Evolutionary conservation across 2,329 filamentous ascomycete species (phyloP).

Genomic region (Diplodia intermedia): DNA sequence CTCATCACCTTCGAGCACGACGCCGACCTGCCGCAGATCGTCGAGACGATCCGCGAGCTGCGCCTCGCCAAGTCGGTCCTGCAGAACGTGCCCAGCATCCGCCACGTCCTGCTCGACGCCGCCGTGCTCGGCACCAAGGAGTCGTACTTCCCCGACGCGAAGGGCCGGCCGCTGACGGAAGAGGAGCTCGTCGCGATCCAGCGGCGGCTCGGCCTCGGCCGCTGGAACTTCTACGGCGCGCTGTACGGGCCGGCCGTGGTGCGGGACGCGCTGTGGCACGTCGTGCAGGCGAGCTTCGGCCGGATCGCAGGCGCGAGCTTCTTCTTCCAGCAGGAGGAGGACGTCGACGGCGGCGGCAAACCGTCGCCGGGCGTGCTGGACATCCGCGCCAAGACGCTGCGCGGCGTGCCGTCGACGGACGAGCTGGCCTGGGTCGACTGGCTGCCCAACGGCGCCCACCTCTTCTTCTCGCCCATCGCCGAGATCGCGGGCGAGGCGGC

Average conservation of each 20-base stretch:
- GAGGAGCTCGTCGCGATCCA: conserved; percentile 53
- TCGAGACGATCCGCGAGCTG: conserved; percentile 59
- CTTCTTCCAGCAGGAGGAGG: conserved; percentile 41
- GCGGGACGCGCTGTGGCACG: conserved; percentile 44
- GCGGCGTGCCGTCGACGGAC: conserved; percentile 42
- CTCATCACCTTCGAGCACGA: conserved; percentile 57
- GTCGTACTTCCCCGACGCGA: conserved; percentile 36
- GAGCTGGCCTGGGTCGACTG: conserved; percentile 50
- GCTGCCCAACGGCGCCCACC: conserved; percentile 54
- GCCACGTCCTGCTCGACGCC: conserved; percentile 52
- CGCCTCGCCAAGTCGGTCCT: conserved; percentile 47
- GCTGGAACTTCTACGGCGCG: conserved; percentile 59
- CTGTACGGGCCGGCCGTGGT: conserved; percentile 38
- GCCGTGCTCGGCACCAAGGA: conserved; percentile 50
- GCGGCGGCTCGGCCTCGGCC: conserved; percentile 49
- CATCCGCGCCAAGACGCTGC: conserved; percentile 36
- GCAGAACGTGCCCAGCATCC: conserved; percentile 54
- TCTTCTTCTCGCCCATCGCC: conserved; percentile 55
- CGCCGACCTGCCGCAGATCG: conserved; percentile 56
- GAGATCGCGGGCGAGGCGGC: conserved; percentile 54
- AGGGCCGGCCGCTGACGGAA: conserved; percentile 47
- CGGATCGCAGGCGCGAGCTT: conserved; percentile 44
- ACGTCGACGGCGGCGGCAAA: conserved; percentile 39
- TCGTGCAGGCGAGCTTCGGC: conserved; percentile 47
- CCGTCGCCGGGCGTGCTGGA: conserved; percentile 43